These are phyloP conservation scores for Filosporella fistucella DNA, from an alignment of 495 filamentous ascomycete genomes.

Conservation along the genomic window DNA sequence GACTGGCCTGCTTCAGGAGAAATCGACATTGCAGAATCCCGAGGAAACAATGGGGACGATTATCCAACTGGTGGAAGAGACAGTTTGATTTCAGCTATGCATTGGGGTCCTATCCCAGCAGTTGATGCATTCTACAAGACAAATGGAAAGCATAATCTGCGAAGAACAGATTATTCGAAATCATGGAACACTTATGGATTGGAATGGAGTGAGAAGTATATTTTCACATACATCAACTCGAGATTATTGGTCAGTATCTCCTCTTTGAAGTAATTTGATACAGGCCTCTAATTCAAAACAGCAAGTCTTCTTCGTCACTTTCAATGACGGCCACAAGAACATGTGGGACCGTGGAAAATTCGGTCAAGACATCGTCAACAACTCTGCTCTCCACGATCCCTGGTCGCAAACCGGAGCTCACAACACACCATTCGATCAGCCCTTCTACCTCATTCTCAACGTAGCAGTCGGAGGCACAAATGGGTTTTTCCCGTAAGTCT, in stretches of 20 bases:
- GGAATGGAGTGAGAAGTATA: conserved; percentile 65
- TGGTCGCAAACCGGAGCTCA: conserved; percentile 18
- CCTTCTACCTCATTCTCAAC: conserved; percentile 65
- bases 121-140: conserved; percentile 24
- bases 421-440: conserved; percentile 60
- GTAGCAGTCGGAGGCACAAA: conserved; percentile 61
- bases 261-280: conserved; percentile 29
- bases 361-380: conserved; percentile 47
- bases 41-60: conserved; percentile 20
- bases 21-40: conserved; percentile 28
- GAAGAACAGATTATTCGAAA: conserved; percentile 18
- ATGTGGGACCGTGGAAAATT: conserved; percentile 57
- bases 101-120: conserved; percentile 23
- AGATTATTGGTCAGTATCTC: conserved; percentile 40
- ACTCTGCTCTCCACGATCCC: conserved; percentile 34
- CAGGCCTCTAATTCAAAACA: background rate
- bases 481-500: conserved; percentile 53
- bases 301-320: background rate
- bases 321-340: conserved; percentile 27
- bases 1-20: conserved; percentile 29
- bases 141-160: conserved; percentile 16
- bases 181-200: conserved; percentile 54
- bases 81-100: conserved; percentile 20
- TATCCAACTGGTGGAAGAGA: conserved; percentile 16
- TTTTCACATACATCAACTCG: conserved; percentile 64